Base-by-base conservation (phyloP, 1,284 basidiomycete species). In the Porogramme epimiltina region DNA sequence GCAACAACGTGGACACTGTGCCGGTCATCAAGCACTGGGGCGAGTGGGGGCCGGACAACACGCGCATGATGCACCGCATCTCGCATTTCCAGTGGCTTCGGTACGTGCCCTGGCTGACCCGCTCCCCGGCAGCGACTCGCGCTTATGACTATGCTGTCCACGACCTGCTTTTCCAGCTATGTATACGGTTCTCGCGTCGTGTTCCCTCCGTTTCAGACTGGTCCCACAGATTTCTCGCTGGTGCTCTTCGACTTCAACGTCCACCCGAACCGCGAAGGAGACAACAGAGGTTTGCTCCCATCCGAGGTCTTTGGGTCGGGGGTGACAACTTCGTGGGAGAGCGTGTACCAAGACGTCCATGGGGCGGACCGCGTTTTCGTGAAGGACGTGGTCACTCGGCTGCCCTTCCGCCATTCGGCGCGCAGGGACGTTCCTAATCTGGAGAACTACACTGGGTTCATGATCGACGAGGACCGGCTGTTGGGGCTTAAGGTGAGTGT, bases 161-260 rank as follows among this genome's bases (percentile, higher is more conserved):
- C 13, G 13, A 8, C 28, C 13, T 13, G 8, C 6, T 31, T 31
- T 24, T 4, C 3, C 46, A 79, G 77, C 47, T 79, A 79, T 36
- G 73, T 77, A 0, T 75, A 81, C 18, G 79, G 78, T 2, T 60
- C 70, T 38, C 71, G 77, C 2, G 63, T 77, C 34, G 34, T 75
- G 13, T 60, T 72, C 28, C 62, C 68, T 1, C 56, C 63, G 4
- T 26, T 24, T 45, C 2, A 25, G 18, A 18, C 19, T 24, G 24
- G 33, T 49, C 44, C 37, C 46, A 18, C 13, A 25, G 18, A 18
- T 39, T 23, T n/a, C 39, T 28, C 38, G 25, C 16, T 20, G 47
- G 54, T 42, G 52, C 28, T 61, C 45, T 16, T 73, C 6, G 74
- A 78, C 50, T 76, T 76, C 38, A 73, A 74, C 47, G 61, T 67